These are phyloP conservation scores for Vaccinium macrocarpon DNA, from an alignment of 148 eudicot species.

Conservation along the genomic window DNA sequence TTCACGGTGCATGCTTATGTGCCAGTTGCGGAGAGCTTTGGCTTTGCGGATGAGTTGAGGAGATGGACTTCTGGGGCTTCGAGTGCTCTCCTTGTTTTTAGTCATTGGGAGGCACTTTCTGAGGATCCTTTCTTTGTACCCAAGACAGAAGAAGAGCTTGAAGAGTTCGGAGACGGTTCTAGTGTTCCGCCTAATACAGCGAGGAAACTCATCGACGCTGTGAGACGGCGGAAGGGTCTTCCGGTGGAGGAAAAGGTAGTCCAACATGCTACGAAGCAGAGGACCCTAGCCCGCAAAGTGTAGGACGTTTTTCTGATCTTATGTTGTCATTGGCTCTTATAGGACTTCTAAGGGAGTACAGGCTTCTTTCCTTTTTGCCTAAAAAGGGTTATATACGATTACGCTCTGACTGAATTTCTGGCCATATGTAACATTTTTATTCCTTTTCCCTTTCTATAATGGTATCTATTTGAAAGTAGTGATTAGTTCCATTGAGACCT, in stretches of 20 bases:
- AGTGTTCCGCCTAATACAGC: constrained; percentile 73
- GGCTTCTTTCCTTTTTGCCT: not conserved
- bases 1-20: constrained; percentile 88
- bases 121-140: constrained; percentile 98
- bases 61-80: constrained; percentile 89
- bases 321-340: not conserved
- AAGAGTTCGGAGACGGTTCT: constrained; percentile 95
- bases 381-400: not conserved
- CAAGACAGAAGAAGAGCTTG: constrained; percentile 87
- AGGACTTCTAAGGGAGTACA: not conserved
- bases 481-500: not conserved
- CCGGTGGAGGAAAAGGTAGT: constrained; percentile 95
- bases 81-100: constrained; percentile 83
- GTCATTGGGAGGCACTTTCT: constrained; percentile 80
- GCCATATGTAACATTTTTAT: not conserved
- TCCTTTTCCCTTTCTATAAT: not conserved
- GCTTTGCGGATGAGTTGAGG: constrained; percentile 89
- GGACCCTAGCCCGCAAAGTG: constrained; percentile 88
- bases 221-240: constrained; percentile 83
- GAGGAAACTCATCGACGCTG: constrained; percentile 84
- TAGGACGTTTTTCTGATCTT: constrained; percentile 26
- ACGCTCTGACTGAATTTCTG: not conserved
- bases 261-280: constrained; percentile 90
- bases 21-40: constrained; percentile 90
- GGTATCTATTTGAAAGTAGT: not conserved